phyloP scores from a whole-genome alignment of 805 yeast genomes.

The Debaryomyces maramus region DNA sequence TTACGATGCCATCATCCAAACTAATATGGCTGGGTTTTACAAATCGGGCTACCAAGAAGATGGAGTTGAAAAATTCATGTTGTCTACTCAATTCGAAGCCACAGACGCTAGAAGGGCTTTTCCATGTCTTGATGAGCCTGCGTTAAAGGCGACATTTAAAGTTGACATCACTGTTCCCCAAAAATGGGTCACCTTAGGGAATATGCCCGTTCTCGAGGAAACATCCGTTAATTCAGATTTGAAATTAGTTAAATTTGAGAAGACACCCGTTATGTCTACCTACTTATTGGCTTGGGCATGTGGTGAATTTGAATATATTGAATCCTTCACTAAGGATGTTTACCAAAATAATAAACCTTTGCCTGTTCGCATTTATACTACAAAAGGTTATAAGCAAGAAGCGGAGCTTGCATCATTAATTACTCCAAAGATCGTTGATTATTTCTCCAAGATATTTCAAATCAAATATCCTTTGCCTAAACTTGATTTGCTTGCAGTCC shows the following conservation, averaged over 20 bases:
- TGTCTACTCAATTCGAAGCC: conserved; percentile 59
- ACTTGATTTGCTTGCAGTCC: conserved; percentile 76
- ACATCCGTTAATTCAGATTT: conserved; percentile 6
- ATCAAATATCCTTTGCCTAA: conserved; percentile 74
- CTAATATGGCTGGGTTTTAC: conserved; percentile 60
- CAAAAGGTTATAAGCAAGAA: conserved; percentile 47
- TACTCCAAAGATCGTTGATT: conserved; percentile 52
- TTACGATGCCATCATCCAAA: conserved; percentile 47
- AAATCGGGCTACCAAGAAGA: conserved; percentile 44
- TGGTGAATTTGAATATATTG: conserved; percentile 57
- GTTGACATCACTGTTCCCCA: conserved; percentile 39
- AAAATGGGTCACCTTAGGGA: conserved; percentile 44
- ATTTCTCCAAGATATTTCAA: conserved; percentile 48
- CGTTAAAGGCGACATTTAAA: conserved; percentile 53
- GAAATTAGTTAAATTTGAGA: conserved; percentile 38
- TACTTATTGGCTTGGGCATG: conserved; percentile 60
- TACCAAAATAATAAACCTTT: conserved; percentile 41
- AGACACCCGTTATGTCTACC: conserved; percentile 56
- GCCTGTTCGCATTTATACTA: conserved; percentile 54
- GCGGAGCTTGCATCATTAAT: conserved; percentile 50
- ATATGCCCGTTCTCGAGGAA: conserved; percentile 40
- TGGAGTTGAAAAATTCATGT: conserved; percentile 39
- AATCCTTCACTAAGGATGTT: conserved; percentile 39
- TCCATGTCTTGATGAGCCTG: conserved; percentile 60
- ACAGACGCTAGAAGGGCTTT: conserved; percentile 60